phyloP scores from a whole-genome alignment of 345 rosid genomes.

The Boechera retrofracta region DNA sequence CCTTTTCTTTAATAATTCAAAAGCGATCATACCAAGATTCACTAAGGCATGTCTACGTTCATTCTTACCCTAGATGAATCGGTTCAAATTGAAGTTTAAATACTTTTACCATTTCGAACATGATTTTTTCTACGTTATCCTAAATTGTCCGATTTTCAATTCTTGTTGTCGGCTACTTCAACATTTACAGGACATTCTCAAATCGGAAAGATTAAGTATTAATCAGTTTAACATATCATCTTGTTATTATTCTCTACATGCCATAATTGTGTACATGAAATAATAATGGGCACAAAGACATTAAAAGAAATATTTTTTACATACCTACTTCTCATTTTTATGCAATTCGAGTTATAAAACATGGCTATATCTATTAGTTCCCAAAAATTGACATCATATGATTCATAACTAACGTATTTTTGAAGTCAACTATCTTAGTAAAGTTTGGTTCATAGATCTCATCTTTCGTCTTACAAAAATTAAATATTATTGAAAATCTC shows the following conservation, averaged over 20 bases:
- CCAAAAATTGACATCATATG: background rate
- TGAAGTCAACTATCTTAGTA: background rate
- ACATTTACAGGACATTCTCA: conserved; percentile 15
- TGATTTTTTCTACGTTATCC: conserved; percentile 21
- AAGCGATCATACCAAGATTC: conserved; percentile 59
- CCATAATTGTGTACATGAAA: background rate
- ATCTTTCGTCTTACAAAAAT: background rate
- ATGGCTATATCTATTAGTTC: background rate
- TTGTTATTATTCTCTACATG: background rate
- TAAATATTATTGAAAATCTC: background rate
- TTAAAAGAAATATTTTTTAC: too few relatives aligned
- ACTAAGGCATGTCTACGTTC: conserved; percentile 49
- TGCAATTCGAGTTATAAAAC: background rate
- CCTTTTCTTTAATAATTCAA: conserved; percentile 74
- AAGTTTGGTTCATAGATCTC: background rate
- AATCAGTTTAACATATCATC: background rate
- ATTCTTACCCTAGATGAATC: conserved; percentile 28
- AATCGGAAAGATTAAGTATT: conserved; percentile 7
- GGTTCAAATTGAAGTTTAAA: conserved; percentile 23
- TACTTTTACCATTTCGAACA: conserved; percentile 27
- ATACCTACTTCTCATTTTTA: too few relatives aligned
- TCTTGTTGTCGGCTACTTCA: conserved; percentile 37
- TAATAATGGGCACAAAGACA: background rate
- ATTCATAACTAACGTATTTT: background rate
- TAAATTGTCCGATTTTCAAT: conserved; percentile 21